Base-by-base conservation (phyloP, 306 rosid genomes). In the Cicer cuneatum region DNA sequence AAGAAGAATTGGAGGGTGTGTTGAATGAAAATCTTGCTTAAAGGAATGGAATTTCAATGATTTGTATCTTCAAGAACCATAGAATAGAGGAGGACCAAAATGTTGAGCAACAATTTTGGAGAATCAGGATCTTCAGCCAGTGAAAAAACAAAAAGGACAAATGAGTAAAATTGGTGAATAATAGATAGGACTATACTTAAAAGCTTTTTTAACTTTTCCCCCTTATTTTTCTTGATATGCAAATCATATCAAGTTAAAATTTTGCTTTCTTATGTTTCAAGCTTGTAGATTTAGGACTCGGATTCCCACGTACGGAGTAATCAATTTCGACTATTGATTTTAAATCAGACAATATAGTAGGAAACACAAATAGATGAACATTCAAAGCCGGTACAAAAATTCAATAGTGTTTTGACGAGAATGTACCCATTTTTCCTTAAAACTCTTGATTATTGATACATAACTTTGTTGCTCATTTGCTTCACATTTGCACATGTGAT, bases 41-140 rank as follows among this genome's bases (percentile, higher is more conserved):
- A 75, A 53, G 52, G 78, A 33, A 64, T 58, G 73, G 84, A 86
- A 88, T 85, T 83, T 85, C 56, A 66, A 79, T 87, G 92, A 92
- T 85, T 80, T 88, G 94, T 86, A 79, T 64, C 47, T 66, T 81
- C 80, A 70, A 61, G 78, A 79, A 73, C 93, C 93, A 90, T 86
- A 86, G 8, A 83, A 77, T 72, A 71, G 69, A 75, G 77, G 33
- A 69, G 77, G 83, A 87, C 83, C 79, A 79, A 78, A 75, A 73
- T 66, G 80, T 75, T 82, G 57, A 84, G 72, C 74, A 54, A 65
- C 66, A 61, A 81, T 71, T 62, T 65, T 69, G 58, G 86, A 81
- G 86, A 85, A 85, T 88, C 85, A 68, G 76, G 83, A 84, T 78
- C 80, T 86, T 66, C 57, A 33, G 78, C 49, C 73, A 64, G n/a